Evolutionary conservation across 1,284 basidiomycete genomes (phyloP).

Genomic region (Macrocystidia cucumis): DNA sequence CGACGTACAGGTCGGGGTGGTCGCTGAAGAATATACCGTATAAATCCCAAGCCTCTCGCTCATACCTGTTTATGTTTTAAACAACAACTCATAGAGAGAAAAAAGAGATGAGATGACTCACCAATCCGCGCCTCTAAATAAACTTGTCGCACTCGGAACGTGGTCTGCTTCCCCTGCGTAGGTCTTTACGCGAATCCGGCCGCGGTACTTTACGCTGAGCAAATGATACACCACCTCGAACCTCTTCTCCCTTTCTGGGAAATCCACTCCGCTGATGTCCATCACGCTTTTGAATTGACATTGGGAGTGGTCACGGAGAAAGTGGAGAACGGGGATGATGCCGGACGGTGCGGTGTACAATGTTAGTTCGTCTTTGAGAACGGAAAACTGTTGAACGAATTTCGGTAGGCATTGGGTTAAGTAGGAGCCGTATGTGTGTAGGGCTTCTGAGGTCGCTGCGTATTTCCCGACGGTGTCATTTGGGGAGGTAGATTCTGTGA

Average conservation of each 20-base stretch:
- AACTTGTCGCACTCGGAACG: constrained; percentile 75
- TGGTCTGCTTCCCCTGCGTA: constrained; percentile 95
- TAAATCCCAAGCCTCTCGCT: constrained; percentile 98
- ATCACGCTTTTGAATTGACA: constrained; percentile 92
- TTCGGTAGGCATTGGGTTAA: constrained; percentile 88
- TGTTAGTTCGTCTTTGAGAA: constrained; percentile 94
- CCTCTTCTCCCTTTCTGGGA: constrained; percentile 86
- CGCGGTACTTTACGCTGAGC: constrained; percentile 69
- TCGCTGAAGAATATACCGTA: constrained; percentile 95
- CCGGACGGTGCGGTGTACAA: constrained; percentile 83
- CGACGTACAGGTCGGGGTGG: constrained; percentile 88
- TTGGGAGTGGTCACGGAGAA: constrained; percentile 94
- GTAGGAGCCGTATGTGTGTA: constrained; percentile 90
- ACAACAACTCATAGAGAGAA: constrained; percentile 1
- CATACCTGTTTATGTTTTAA: constrained; percentile 55
- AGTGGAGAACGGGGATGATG: constrained; percentile 83
- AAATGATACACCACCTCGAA: constrained; percentile 99
- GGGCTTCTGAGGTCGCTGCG: constrained; percentile 60
- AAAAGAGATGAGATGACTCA: constrained; percentile 28
- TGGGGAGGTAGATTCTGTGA: constrained; percentile 79
- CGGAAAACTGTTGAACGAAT: constrained; percentile 96
- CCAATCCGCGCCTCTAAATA: constrained; percentile 96
- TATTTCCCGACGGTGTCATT: constrained; percentile 73
- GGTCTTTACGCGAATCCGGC: constrained; percentile 94
- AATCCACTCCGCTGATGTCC: constrained; percentile 96